A percentile compares a stretch with the other conserved stretches of the same genome.
Conservation (phyloP, 208 protist genomes). For the Naegleria fowleri region DNA sequence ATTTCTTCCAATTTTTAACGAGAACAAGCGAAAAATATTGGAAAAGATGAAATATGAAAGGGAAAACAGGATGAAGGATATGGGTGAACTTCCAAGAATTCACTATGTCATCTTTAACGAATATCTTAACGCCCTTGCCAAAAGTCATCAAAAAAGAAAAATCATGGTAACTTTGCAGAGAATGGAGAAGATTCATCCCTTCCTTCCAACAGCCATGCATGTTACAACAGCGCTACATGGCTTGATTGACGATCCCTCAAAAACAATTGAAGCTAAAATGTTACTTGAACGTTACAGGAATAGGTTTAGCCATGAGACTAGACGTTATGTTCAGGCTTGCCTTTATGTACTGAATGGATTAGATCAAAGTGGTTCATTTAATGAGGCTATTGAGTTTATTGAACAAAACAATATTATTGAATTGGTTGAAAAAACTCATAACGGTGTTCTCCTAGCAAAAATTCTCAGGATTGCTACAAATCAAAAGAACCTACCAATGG, state of each 20-base stretch:
- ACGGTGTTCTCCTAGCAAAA: not conserved
- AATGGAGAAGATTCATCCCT: not conserved
- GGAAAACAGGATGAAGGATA: not conserved
- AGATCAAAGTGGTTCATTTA: not conserved
- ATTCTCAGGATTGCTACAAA: not conserved
- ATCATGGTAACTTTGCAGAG: not conserved
- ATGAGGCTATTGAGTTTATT: not conserved
- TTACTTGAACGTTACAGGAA: not conserved
- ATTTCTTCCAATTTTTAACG: not conserved
- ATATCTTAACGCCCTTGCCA: not conserved
- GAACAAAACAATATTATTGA: not conserved
- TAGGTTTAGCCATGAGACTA: not conserved
- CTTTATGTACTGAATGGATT: not conserved
- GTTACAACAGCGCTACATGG: not conserved
- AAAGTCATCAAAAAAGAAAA: not conserved
- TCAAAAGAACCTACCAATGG: not conserved
- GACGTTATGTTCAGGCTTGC: not conserved
- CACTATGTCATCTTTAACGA: not conserved
- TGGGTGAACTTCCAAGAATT: not conserved
- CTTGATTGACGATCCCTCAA: not conserved
- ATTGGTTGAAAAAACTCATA: not conserved
- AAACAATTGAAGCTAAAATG: not conserved
- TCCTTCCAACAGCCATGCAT: not conserved
- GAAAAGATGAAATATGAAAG: not conserved
- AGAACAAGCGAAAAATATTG: not conserved